phyloP scores from a whole-genome alignment of 2,329 filamentous ascomycete genomes.

The Trichoderma hamatum region DNA sequence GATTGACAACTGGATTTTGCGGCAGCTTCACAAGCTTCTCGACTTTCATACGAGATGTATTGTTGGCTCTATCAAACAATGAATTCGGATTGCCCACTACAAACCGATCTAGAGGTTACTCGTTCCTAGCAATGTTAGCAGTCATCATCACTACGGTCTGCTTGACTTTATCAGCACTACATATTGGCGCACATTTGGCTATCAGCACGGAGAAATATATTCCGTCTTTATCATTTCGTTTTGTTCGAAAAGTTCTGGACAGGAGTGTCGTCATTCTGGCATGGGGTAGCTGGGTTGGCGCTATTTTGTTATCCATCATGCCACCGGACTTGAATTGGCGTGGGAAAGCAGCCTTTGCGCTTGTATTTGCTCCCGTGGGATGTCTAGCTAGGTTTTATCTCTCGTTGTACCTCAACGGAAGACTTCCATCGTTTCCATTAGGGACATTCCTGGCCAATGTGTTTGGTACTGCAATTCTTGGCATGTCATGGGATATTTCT shows the following conservation, averaged over 20 bases:
- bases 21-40: slow-evolving; percentile 92
- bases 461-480: slow-evolving; percentile 72
- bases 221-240: slow-evolving; percentile 61
- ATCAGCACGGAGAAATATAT: slow-evolving; percentile 59
- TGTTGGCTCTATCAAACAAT: slow-evolving; percentile 75
- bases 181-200: slow-evolving; percentile 79
- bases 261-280: slow-evolving; percentile 65
- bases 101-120: slow-evolving; percentile 71
- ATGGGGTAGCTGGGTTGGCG: slow-evolving; percentile 76
- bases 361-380: slow-evolving; percentile 82
- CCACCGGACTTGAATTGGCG: slow-evolving; percentile 78
- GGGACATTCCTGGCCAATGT: slow-evolving; percentile 87
- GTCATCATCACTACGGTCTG: slow-evolving; percentile 73
- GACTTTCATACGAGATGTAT: slow-evolving; percentile 77
- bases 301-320: slow-evolving; percentile 70
- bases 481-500: slow-evolving; percentile 77
- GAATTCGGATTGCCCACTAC: slow-evolving; percentile 42
- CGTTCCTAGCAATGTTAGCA: slow-evolving; percentile 78
- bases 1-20: slow-evolving; percentile 83
- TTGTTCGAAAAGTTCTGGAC: slow-evolving; percentile 66
- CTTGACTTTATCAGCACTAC: slow-evolving; percentile 69
- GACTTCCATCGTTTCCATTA: slow-evolving; percentile 70
- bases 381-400: slow-evolving; percentile 75
- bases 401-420: slow-evolving; percentile 70
- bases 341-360: slow-evolving; percentile 70